phyloP scores from a whole-genome alignment of 1,284 basidiomycete species.

The Tilletia setariae region DNA sequence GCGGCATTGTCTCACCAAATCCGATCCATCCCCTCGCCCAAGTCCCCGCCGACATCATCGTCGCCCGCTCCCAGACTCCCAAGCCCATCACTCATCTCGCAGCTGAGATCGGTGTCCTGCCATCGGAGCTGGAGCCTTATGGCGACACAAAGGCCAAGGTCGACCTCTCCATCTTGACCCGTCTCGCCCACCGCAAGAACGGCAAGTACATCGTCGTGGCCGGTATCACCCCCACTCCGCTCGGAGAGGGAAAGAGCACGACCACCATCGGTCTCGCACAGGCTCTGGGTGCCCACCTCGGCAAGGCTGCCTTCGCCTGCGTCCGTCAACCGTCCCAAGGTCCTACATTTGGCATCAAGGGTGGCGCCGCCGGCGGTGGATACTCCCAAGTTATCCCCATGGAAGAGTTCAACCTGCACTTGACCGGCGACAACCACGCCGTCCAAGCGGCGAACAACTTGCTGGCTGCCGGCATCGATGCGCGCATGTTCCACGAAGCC shows the following conservation, averaged over 20 bases:
- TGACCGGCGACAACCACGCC: slow-evolving; percentile 98
- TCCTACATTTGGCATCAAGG: slow-evolving; percentile 98
- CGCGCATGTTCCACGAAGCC: slow-evolving; percentile 95
- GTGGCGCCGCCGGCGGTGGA: slow-evolving; percentile 95
- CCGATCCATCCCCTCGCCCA: slow-evolving; percentile 73
- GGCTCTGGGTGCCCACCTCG: slow-evolving; percentile 89
- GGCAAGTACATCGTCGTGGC: slow-evolving; percentile 97
- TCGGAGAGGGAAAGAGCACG: slow-evolving; percentile 98
- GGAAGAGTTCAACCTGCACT: slow-evolving; percentile 96
- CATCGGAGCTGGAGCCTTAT: slow-evolving; percentile 87
- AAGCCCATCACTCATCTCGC: slow-evolving; percentile 83
- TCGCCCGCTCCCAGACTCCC: slow-evolving; percentile 89
- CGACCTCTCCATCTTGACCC: slow-evolving; percentile 79
- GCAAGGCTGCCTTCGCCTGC: slow-evolving; percentile 89
- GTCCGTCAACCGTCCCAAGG: slow-evolving; percentile 99
- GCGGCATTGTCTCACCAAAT: slow-evolving; percentile 70
- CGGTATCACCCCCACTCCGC: slow-evolving; percentile 94
- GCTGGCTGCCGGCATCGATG: slow-evolving; percentile 91
- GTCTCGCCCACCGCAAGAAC: slow-evolving; percentile 78
- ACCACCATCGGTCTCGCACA: slow-evolving; percentile 97
- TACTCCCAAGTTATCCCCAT: slow-evolving; percentile 99
- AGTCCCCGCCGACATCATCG: slow-evolving; percentile 81
- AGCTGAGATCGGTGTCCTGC: slow-evolving; percentile 79
- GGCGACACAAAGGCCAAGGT: slow-evolving; percentile 98
- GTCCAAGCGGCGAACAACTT: slow-evolving; percentile 97